Evolutionary conservation across 148 eudicot species (phyloP).

Genomic region (Pharnaceum exiguum): DNA sequence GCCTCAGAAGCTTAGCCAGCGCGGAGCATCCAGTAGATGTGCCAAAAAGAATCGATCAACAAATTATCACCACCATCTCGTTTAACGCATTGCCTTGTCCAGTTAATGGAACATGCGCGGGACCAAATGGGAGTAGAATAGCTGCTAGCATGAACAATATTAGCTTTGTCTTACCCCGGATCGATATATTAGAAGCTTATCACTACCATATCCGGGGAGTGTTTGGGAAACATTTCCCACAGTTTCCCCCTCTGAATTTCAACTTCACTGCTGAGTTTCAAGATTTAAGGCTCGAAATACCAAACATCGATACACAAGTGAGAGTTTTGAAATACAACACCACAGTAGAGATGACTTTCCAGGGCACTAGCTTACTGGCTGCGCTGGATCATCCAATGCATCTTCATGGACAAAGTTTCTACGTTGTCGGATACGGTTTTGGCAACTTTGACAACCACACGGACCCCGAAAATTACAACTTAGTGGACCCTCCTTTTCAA

Average conservation of each 20-base stretch:
- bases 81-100: slow-evolving; percentile 23
- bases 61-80: slow-evolving; percentile 19
- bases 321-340: slow-evolving; percentile 22
- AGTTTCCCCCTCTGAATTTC: slow-evolving; percentile 19
- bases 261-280: slow-evolving; percentile 26
- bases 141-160: slow-evolving; percentile 31
- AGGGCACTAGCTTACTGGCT: slow-evolving; percentile 22
- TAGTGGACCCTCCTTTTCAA: slow-evolving; percentile 28
- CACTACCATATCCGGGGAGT: slow-evolving; percentile 28
- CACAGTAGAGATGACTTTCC: slow-evolving; percentile 22
- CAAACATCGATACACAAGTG: slow-evolving; percentile 20
- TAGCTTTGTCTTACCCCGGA: slow-evolving; percentile 22
- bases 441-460: slow-evolving; percentile 26
- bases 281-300: slow-evolving; percentile 6
- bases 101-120: slow-evolving; percentile 15
- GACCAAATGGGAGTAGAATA: slow-evolving; percentile 23
- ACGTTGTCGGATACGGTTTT: slow-evolving; percentile 25
- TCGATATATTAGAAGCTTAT: slow-evolving; percentile 28
- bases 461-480: slow-evolving; percentile 22
- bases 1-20: slow-evolving; percentile 27
- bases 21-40: slow-evolving; percentile 16
- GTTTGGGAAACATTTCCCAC: slow-evolving; percentile 16
- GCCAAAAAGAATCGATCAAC: slow-evolving; percentile 7
- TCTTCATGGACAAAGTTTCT: slow-evolving; percentile 32
- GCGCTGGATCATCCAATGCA: slow-evolving; percentile 38